Evolutionary conservation across 139 green algal species (phyloP).

Genomic region (Edaphochlamys debaryana): DNA sequence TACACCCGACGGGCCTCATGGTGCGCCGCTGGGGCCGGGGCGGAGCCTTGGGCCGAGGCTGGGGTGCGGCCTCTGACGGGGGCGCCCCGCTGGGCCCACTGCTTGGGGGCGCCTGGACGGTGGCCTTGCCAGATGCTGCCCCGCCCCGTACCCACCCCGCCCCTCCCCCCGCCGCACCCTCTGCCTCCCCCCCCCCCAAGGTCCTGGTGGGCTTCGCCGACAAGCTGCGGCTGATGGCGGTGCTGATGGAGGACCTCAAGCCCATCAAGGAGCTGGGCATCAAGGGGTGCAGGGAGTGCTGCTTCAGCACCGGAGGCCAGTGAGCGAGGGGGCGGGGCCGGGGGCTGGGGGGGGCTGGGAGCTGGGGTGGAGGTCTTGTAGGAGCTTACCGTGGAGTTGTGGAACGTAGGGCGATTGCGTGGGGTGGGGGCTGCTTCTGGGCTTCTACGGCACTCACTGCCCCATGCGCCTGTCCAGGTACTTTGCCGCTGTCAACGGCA

Average conservation of each 20-base stretch:
- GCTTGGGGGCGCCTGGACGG: neutral
- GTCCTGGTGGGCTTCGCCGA: slow-evolving; percentile 87
- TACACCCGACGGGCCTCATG: slow-evolving; percentile 86
- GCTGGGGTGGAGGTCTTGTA: too few relatives aligned
- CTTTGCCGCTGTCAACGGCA: slow-evolving; percentile 91
- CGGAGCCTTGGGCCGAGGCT: too few relatives aligned
- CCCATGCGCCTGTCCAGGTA: slow-evolving; percentile 33
- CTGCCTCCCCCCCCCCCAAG: slow-evolving; percentile 15
- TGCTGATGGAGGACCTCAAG: slow-evolving; percentile 88
- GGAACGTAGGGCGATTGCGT: neutral
- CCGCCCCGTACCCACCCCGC: too few relatives aligned
- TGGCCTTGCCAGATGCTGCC: neutral
- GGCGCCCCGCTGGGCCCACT: too few relatives aligned
- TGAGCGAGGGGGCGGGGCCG: slow-evolving; percentile 1
- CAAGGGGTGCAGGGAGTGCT: slow-evolving; percentile 79
- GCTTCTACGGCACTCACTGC: too few relatives aligned
- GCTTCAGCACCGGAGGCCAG: slow-evolving; percentile 88
- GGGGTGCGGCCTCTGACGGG: neutral
- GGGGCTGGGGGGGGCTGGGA: too few relatives aligned
- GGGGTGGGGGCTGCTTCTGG: too few relatives aligned
- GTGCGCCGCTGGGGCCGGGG: too few relatives aligned
- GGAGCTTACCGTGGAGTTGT: too few relatives aligned
- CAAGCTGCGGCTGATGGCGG: slow-evolving; percentile 90
- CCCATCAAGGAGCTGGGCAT: slow-evolving; percentile 77
- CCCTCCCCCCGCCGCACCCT: neutral